phyloP scores from a whole-genome alignment of 2,329 filamentous ascomycete genomes.

The Aureobasidium lini region DNA sequence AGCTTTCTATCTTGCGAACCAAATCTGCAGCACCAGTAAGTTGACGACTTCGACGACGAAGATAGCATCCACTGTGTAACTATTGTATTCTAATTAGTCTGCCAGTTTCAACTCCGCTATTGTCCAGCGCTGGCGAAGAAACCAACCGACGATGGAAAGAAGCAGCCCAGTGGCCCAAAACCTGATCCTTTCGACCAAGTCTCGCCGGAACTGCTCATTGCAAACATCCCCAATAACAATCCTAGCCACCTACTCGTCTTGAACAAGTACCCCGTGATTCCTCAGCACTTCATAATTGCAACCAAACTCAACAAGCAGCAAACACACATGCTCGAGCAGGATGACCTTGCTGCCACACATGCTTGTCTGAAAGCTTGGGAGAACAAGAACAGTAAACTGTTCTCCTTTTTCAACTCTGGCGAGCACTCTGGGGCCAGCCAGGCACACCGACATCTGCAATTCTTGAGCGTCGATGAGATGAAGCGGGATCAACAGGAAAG shows the following conservation, averaged over 20 bases:
- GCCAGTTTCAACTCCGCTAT: slow-evolving; percentile 65
- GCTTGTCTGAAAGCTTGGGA: slow-evolving; percentile 54
- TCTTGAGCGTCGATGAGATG: slow-evolving; percentile 61
- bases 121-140: slow-evolving; percentile 62
- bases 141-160: slow-evolving; percentile 39
- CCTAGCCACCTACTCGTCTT: slow-evolving; percentile 57
- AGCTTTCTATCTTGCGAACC: slow-evolving; percentile 28
- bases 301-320: slow-evolving; percentile 59
- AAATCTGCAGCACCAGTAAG: slow-evolving; percentile 8
- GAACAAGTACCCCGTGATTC: slow-evolving; percentile 68
- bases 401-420: slow-evolving; percentile 65
- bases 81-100: neutral
- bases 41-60: neutral
- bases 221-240: slow-evolving; percentile 34
- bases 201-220: slow-evolving; percentile 44
- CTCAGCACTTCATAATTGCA: slow-evolving; percentile 64
- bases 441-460: slow-evolving; percentile 63
- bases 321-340: slow-evolving; percentile 52
- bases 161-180: slow-evolving; percentile 29
- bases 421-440: slow-evolving; percentile 62
- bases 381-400: slow-evolving; percentile 33
- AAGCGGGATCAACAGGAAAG: slow-evolving; percentile 28
- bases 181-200: slow-evolving; percentile 61
- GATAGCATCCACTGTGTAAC: too few species aligned
- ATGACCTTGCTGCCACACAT: slow-evolving; percentile 55